A percentile compares a stretch with the other conserved stretches of the same genome.
Evolutionary conservation across 164 flowering plant species (phyloP).

Genomic region (Euptelea pleiosperma): DNA sequence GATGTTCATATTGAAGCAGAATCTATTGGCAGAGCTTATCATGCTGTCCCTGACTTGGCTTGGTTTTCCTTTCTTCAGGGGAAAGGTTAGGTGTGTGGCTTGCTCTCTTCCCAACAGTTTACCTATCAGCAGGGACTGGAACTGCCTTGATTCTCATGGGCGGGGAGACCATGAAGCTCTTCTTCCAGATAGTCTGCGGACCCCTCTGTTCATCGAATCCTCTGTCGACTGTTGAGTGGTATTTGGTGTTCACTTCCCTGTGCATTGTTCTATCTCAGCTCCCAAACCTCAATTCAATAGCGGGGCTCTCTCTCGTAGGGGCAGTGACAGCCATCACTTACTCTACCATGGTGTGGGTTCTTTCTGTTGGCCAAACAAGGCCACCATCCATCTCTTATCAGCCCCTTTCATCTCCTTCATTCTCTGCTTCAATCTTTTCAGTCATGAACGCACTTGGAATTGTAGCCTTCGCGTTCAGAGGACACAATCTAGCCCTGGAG

Average conservation of each 20-base stretch:
- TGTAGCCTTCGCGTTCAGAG: slow-evolving; percentile 89
- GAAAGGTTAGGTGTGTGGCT: slow-evolving; percentile 93
- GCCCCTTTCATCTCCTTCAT: slow-evolving; percentile 64
- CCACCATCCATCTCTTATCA: slow-evolving; percentile 80
- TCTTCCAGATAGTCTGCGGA: slow-evolving; percentile 95
- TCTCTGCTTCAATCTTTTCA: slow-evolving; percentile 58
- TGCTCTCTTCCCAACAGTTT: slow-evolving; percentile 93
- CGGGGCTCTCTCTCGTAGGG: slow-evolving; percentile 93
- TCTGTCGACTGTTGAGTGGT: slow-evolving; percentile 94
- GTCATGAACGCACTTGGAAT: slow-evolving; percentile 92
- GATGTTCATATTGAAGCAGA: too few species aligned
- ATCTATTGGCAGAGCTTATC: neutral
- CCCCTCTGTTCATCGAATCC: slow-evolving; percentile 85
- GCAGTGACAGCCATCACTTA: slow-evolving; percentile 94
- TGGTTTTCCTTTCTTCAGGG: slow-evolving; percentile 41
- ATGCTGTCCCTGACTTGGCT: neutral
- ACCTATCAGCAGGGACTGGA: slow-evolving; percentile 94
- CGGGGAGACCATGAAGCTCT: slow-evolving; percentile 97
- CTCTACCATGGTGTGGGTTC: slow-evolving; percentile 97
- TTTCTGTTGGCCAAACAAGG: slow-evolving; percentile 85
- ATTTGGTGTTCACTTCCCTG: slow-evolving; percentile 89
- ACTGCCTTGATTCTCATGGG: slow-evolving; percentile 93
- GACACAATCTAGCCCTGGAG: slow-evolving; percentile 89
- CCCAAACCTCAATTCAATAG: slow-evolving; percentile 96
- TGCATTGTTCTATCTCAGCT: slow-evolving; percentile 95